Percentiles rank a stretch among this genome's conserved stretches.
phyloP scores from a whole-genome alignment of 1,284 basidiomycete species.

The Meira nashicola region DNA sequence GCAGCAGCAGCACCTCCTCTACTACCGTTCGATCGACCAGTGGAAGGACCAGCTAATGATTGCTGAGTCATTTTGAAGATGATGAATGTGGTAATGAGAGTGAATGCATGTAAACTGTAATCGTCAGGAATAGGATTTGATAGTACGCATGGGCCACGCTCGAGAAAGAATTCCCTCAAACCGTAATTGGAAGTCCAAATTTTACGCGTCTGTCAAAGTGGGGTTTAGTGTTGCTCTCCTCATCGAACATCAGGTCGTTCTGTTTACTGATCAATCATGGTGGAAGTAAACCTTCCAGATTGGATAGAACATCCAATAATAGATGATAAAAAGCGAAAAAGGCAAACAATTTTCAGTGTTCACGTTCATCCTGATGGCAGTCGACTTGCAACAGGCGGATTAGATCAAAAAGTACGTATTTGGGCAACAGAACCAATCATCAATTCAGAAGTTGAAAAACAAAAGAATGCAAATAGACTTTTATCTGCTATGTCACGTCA shows the following conservation, averaged over 20 bases:
- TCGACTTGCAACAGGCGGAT: slow-evolving; percentile 87
- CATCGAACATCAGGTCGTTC: slow-evolving; percentile 3
- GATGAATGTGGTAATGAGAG: too few relatives aligned
- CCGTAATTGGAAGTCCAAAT: too few relatives aligned
- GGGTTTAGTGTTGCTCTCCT: too few relatives aligned
- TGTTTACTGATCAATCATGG: not conserved
- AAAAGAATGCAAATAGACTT: slow-evolving; percentile 70
- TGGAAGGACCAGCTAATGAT: too few relatives aligned
- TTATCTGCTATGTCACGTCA: slow-evolving; percentile 89
- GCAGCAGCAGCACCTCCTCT: too few relatives aligned
- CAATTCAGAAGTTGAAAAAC: slow-evolving; percentile 66
- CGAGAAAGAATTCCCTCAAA: too few relatives aligned
- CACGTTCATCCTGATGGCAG: slow-evolving; percentile 93
- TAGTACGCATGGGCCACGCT: too few relatives aligned
- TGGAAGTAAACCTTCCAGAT: slow-evolving; percentile 37
- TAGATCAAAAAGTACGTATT: slow-evolving; percentile 91
- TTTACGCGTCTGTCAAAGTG: too few relatives aligned
- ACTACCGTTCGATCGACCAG: too few relatives aligned
- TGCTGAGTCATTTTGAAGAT: too few relatives aligned
- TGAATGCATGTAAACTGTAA: too few relatives aligned
- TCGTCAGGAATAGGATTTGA: too few relatives aligned
- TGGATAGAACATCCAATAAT: slow-evolving; percentile 51
- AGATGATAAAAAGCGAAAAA: slow-evolving; percentile 60
- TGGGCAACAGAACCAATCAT: slow-evolving; percentile 94
- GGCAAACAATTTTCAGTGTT: slow-evolving; percentile 82